phyloP scores from a whole-genome alignment of 176 grass and related monocot species.

The Chrysopogon serrulatus region DNA sequence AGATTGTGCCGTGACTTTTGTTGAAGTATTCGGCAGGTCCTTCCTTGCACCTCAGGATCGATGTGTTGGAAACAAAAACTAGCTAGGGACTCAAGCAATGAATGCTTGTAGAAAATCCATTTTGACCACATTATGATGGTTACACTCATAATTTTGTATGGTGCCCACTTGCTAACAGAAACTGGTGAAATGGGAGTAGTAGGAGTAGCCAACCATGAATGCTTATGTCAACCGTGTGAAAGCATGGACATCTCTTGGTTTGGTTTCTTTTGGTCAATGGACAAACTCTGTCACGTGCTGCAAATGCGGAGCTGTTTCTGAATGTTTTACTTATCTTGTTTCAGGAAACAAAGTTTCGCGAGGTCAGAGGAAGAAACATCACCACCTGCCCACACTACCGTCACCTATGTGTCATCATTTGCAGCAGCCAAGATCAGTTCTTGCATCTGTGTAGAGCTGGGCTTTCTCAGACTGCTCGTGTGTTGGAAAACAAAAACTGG shows the following conservation, averaged over 20 bases:
- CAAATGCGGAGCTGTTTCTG: not conserved
- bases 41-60: too few species aligned
- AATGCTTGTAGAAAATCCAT: too few species aligned
- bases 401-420: not conserved
- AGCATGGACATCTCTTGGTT: not conserved
- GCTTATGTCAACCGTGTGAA: not conserved
- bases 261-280: not conserved
- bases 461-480: not conserved
- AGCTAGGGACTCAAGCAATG: too few species aligned
- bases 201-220: not conserved
- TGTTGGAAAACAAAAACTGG: not conserved
- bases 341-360: not conserved
- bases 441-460: too few species aligned
- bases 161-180: too few species aligned
- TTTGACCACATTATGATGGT: too few species aligned
- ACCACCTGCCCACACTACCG: not conserved
- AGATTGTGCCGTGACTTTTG: too few species aligned
- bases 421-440: too few species aligned
- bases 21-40: too few species aligned
- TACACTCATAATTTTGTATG: too few species aligned
- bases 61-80: too few species aligned
- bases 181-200: not conserved
- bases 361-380: not conserved
- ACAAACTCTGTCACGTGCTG: not conserved
- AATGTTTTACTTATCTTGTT: not conserved